phyloP scores from a whole-genome alignment of 2,329 filamentous ascomycete species.

The Talaromyces sp. region DNA sequence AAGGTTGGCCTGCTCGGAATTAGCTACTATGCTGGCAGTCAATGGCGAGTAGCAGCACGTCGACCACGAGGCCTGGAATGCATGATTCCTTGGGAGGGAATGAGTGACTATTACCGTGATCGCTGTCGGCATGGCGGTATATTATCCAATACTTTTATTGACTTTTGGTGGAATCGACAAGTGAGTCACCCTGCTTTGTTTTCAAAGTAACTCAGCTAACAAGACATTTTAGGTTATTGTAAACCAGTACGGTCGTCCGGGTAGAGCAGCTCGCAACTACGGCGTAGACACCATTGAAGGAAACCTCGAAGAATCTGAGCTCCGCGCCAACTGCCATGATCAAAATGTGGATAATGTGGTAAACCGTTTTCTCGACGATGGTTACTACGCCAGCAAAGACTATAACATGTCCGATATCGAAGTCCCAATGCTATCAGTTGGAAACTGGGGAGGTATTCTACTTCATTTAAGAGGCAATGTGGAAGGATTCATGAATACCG shows the following conservation, averaged over 20 bases:
- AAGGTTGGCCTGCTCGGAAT: conserved; percentile 51
- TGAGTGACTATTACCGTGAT: conserved; percentile 55
- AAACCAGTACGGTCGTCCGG: conserved; percentile 63
- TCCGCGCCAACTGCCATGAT: conserved; percentile 35
- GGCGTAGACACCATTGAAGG: conserved; percentile 44
- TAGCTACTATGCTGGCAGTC: conserved; percentile 45
- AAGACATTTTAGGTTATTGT: conserved; percentile 31
- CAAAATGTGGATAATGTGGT: conserved; percentile 44
- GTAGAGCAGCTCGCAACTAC: conserved; percentile 49
- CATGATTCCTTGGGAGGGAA: conserved; percentile 54
- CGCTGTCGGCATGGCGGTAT: conserved; percentile 60
- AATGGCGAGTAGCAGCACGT: conserved; percentile 52
- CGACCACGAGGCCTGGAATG: conserved; percentile 48
- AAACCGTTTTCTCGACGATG: conserved; percentile 57
- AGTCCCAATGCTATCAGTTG: conserved; percentile 63
- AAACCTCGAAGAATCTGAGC: conserved; percentile 30
- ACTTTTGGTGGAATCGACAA: conserved; percentile 65
- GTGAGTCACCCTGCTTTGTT: conserved; percentile 30
- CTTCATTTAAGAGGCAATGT: conserved; percentile 67
- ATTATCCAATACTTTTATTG: conserved; percentile 55
- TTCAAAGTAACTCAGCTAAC: neutral
- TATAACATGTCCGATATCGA: conserved; percentile 62
- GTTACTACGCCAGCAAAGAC: conserved; percentile 62
- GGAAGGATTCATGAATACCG: conserved; percentile 59
- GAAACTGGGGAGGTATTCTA: conserved; percentile 67